Conservation (phyloP, 1,284 basidiomycete genomes). For the Microstroma glucosiphilum region DNA sequence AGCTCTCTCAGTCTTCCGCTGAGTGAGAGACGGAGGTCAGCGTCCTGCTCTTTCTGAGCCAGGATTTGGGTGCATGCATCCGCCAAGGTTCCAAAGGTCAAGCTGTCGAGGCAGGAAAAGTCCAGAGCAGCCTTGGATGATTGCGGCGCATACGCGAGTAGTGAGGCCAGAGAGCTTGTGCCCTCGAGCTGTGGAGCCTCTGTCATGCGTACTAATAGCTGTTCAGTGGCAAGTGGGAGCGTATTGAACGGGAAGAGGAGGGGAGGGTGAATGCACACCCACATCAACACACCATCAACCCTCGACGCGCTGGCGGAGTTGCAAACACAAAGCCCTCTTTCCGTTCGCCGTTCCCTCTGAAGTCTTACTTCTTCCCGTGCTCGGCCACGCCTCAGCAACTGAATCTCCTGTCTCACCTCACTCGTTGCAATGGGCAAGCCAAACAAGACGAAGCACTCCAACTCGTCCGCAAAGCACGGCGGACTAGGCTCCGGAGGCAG, state of each 20-base stretch:
- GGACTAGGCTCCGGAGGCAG: background rate
- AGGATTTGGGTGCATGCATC: background rate
- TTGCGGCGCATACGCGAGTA: background rate
- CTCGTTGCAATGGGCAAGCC: conserved; percentile 4
- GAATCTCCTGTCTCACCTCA: too few relatives aligned
- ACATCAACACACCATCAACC: too few relatives aligned
- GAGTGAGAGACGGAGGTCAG: background rate
- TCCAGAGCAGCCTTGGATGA: background rate
- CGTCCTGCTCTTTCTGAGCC: background rate
- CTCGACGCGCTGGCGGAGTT: too few relatives aligned
- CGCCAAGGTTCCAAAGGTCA: background rate
- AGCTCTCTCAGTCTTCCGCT: background rate
- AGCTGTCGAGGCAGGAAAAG: background rate
- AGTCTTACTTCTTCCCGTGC: too few relatives aligned
- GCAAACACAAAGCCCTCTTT: too few relatives aligned
- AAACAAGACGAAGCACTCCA: conserved; percentile 7
- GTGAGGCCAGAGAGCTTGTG: background rate
- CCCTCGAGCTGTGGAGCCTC: background rate
- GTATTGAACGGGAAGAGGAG: too few relatives aligned
- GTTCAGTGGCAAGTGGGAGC: too few relatives aligned
- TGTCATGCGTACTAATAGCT: too few relatives aligned
- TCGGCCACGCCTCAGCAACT: too few relatives aligned
- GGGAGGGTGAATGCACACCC: too few relatives aligned
- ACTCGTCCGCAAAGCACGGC: background rate
- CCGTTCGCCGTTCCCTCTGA: too few relatives aligned